Conservation (phyloP, 176 grass and related monocot genomes). For the Oryza longistaminata region DNA sequence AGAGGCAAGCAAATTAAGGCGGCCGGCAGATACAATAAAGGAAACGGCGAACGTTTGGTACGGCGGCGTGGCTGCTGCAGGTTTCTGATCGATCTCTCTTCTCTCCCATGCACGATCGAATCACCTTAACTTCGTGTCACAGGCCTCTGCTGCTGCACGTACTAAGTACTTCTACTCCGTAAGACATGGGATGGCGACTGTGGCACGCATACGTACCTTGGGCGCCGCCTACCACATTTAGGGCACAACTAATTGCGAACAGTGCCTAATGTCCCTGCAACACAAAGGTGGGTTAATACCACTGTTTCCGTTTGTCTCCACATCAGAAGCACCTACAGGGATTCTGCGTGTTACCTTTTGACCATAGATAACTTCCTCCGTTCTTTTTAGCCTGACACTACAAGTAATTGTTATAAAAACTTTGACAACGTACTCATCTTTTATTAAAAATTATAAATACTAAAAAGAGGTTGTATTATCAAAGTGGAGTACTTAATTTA, state of each 20-base stretch:
- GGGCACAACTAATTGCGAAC: conserved; percentile 31
- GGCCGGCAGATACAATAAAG: neutral
- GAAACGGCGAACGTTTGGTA: neutral
- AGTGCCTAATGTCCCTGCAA: neutral
- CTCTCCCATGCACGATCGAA: neutral
- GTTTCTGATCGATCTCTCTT: conserved; percentile 27
- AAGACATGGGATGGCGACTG: neutral
- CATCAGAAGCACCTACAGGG: neutral
- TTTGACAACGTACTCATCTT: no score
- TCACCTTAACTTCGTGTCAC: neutral
- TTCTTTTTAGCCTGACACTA: no score
- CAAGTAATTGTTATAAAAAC: no score
- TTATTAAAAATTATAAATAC: no score
- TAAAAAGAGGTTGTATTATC: no score
- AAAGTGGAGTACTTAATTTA: no score
- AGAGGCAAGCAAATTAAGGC: neutral
- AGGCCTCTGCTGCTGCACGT: neutral
- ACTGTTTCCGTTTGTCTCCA: neutral
- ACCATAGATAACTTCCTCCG: neutral
- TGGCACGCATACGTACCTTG: neutral
- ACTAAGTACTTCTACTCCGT: no score
- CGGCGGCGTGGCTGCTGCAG: neutral
- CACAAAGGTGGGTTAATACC: conserved; percentile 23
- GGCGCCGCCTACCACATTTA: conserved; percentile 11
- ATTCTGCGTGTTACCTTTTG: neutral